Percentiles rank a stretch among this genome's conserved stretches.
phyloP scores from a whole-genome alignment of 768 basidiomycete species.

The Cytidiella melzeri region DNA sequence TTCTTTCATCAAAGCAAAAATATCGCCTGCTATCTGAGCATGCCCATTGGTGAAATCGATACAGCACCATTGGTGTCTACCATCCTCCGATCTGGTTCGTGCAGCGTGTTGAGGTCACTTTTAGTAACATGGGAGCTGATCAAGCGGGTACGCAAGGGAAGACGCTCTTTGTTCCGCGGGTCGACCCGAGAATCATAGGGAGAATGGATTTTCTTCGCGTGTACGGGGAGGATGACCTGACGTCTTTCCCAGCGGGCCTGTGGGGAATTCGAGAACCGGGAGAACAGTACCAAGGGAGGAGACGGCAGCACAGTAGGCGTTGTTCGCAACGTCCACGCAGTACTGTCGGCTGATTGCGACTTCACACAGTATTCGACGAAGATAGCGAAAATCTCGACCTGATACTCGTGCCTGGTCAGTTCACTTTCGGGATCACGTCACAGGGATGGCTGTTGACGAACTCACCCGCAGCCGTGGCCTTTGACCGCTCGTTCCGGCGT shows the following conservation, averaged over 20 bases:
- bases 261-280: slow-evolving; percentile 78
- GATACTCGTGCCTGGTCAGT: slow-evolving; percentile 61
- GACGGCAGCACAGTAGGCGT: slow-evolving; percentile 48
- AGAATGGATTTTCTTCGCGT: slow-evolving; percentile 65
- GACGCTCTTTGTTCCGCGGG: slow-evolving; percentile 63
- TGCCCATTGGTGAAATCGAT: slow-evolving; percentile 67
- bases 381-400: slow-evolving; percentile 46
- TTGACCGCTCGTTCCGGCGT: slow-evolving; percentile 61
- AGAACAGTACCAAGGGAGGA: slow-evolving; percentile 33
- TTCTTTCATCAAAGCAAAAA: slow-evolving; percentile 42
- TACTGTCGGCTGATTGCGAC: neutral
- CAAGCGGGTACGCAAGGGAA: slow-evolving; percentile 39
- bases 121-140: neutral
- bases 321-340: slow-evolving; percentile 1
- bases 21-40: slow-evolving; percentile 75
- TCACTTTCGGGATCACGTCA: slow-evolving; percentile 1
- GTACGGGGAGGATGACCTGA: slow-evolving; percentile 52
- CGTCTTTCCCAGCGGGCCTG: slow-evolving; percentile 46
- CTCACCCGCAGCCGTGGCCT: slow-evolving; percentile 54
- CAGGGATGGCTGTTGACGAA: neutral
- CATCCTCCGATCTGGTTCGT: slow-evolving; percentile 51
- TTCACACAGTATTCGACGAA: slow-evolving; percentile 29
- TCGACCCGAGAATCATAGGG: slow-evolving; percentile 33
- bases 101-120: slow-evolving; percentile 5
- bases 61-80: slow-evolving; percentile 46